Conservation (phyloP, 306 rosid species). For the Leucaena leucocephala region DNA sequence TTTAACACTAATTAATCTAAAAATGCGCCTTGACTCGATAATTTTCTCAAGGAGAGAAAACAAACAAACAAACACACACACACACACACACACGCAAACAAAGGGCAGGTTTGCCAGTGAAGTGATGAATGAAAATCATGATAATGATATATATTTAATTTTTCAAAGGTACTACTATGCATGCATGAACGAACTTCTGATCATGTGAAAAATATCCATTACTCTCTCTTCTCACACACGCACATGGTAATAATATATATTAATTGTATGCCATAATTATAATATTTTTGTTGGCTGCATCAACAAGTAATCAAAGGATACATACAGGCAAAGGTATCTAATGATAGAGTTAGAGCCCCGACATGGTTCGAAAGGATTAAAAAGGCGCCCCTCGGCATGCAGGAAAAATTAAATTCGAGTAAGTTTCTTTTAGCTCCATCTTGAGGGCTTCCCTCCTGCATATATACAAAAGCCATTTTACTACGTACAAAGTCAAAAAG, state of each 20-base stretch:
- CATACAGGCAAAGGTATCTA: not conserved
- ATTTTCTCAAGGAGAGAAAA: not conserved
- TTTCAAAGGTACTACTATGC: not conserved
- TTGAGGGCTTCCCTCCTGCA: not conserved
- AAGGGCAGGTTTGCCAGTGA: not conserved
- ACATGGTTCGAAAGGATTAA: slow-evolving; percentile 14
- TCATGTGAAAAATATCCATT: not conserved
- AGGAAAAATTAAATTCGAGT: not conserved
- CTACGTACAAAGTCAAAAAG: not conserved
- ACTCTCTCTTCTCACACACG: not conserved
- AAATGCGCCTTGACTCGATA: not conserved
- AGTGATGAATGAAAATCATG: not conserved
- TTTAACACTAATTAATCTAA: not conserved
- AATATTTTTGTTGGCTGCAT: not conserved
- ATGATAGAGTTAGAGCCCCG: not conserved
- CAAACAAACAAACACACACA: not conserved
- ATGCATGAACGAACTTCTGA: not conserved
- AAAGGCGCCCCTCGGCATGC: not conserved
- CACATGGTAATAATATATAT: not conserved
- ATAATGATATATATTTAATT: no score
- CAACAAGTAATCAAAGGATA: not conserved
- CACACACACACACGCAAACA: not conserved
- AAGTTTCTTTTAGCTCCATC: not conserved
- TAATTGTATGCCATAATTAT: not conserved
- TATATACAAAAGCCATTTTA: not conserved